A percentile compares a stretch with the other conserved stretches of the same genome.
These are phyloP conservation scores for Fusarium gaditjirri DNA, from an alignment of 2,329 filamentous ascomycete genomes.

Conservation along the genomic window DNA sequence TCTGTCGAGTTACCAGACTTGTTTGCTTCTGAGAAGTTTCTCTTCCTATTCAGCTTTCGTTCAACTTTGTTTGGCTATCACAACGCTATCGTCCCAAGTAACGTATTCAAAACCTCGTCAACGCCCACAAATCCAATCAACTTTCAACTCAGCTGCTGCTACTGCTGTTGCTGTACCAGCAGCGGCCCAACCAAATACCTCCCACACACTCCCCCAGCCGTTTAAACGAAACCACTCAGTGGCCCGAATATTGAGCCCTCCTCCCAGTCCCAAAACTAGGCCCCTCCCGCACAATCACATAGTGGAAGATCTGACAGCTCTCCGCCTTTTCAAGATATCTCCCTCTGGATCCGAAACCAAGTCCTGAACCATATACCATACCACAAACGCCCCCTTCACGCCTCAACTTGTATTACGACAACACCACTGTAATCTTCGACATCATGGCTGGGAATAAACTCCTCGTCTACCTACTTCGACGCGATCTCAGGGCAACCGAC, in stretches of 20 bases:
- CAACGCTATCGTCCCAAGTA: neutral
- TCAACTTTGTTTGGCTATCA: neutral
- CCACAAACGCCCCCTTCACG: neutral
- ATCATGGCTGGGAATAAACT: constrained; percentile 58
- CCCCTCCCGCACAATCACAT: constrained; percentile 12
- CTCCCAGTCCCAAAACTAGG: constrained; percentile 3
- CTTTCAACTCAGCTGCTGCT: neutral
- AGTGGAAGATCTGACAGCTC: constrained; percentile 9
- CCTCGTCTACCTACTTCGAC: constrained; percentile 76
- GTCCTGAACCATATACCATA: neutral
- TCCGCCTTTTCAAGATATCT: constrained; percentile 8
- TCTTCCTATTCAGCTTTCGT: neutral
- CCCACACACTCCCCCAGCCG: neutral
- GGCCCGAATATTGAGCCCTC: constrained; percentile 6
- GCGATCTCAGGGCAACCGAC: constrained; percentile 78
- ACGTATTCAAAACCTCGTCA: constrained; percentile 5
- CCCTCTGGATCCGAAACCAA: neutral
- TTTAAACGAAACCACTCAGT: neutral
- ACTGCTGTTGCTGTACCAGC: neutral
- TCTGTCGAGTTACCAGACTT: constrained; percentile 22
- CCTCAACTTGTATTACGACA: neutral
- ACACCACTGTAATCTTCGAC: neutral
- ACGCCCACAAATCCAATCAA: constrained; percentile 13
- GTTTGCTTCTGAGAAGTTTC: neutral
- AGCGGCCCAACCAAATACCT: constrained; percentile 3